Base-by-base conservation (phyloP, 345 rosid species). In the Eutrema japonicum region DNA sequence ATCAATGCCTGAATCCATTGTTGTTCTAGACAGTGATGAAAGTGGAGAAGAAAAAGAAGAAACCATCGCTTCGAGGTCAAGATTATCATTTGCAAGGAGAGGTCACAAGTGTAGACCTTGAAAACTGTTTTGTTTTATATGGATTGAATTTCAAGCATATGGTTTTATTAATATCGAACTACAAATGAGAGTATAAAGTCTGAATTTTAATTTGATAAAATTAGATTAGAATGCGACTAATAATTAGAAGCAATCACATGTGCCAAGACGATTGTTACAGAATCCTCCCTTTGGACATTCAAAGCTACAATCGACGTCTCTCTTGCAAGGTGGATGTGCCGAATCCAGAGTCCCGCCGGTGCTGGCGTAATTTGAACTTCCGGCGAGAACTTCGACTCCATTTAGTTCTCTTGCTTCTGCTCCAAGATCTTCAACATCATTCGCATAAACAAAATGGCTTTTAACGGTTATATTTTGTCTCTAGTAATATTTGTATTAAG, bases 1-100 rank as follows among this genome's bases (percentile, higher is more conserved):
- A 61, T 73, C 72, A 13, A 10, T 77, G 61, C 38, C 77, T 52
- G 96, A 87, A 46, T 53, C 81, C 11, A 67, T 83, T 56, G 82
- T 92, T 9, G 93, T 90, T 65, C 72, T 78, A 54, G 96, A 92
- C 73, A 88, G 96, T 47, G 96, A 92, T 75, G 96, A 89, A 4
- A 88, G 94, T 30, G 96, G 84, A 65, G 87, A 83, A 14, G 93
- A 89, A 73, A 80, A 18, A 18, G 72, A 59, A 46, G 72, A 70
- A 62, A 30, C 9, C 9, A 50, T 61, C 14, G 53, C 71, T 32
- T 18, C 16, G 35, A 82, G 84, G 81, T 65, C 64, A 38, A 78
- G 74, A 66, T 64, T 78, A 73, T 70, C 81, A 46, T 18, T 83
- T 55, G 74, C 72, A 64, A 59, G 83, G 53, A 85, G 68, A 64